phyloP scores from a whole-genome alignment of 148 eudicot genomes.

The Hydrangea macrophylla region DNA sequence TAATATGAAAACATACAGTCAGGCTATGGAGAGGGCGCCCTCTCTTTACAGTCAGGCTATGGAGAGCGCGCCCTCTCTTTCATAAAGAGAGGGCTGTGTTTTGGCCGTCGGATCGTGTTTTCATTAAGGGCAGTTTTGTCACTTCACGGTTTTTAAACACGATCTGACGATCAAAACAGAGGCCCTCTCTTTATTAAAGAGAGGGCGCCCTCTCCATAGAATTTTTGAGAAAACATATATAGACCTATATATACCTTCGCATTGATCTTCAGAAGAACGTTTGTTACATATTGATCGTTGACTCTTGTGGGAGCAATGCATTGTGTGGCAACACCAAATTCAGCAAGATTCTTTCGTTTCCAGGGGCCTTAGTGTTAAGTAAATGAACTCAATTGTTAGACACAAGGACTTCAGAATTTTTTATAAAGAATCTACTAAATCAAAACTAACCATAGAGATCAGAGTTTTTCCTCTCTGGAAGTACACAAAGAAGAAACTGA shows the following conservation, averaged over 20 bases:
- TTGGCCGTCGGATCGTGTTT: too few relatives aligned
- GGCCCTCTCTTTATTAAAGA: too few relatives aligned
- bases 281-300: conserved; percentile 87
- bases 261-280: conserved; percentile 79
- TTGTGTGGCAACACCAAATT: conserved; percentile 81
- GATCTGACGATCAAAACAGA: too few relatives aligned
- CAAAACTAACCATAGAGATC: conserved; percentile 66
- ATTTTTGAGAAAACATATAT: too few relatives aligned
- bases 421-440: background rate
- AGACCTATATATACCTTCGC: conserved; percentile 60
- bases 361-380: conserved; percentile 74
- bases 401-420: background rate
- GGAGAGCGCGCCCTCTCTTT: too few relatives aligned
- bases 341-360: conserved; percentile 78
- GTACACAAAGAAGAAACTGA: conserved; percentile 74
- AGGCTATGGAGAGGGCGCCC: too few relatives aligned
- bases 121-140: too few relatives aligned
- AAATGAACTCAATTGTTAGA: background rate
- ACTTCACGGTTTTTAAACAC: too few relatives aligned
- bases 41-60: too few relatives aligned
- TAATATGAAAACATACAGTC: background rate
- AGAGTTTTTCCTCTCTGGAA: conserved; percentile 90
- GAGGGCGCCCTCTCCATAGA: too few relatives aligned
- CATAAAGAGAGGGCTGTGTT: too few relatives aligned
- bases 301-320: conserved; percentile 79